Evolutionary conservation across 2,329 filamentous ascomycete species (phyloP).

Genomic region (Exophiala sp.): DNA sequence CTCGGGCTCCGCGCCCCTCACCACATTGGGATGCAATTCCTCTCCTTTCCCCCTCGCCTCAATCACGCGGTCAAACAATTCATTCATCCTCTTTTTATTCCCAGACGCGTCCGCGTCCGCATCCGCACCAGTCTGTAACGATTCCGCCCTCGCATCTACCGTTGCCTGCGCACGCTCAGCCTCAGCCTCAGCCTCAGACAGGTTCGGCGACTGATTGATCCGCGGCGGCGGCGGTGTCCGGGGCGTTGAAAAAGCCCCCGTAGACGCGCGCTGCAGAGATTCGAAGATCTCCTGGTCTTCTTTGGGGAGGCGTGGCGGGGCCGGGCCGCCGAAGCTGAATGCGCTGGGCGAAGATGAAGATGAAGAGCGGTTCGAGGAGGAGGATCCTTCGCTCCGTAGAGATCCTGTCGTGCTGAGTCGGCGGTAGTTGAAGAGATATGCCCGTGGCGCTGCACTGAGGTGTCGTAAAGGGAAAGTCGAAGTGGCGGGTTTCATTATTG

Average conservation of each 20-base stretch:
- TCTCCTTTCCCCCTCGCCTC: slow-evolving; percentile 55
- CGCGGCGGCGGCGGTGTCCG: slow-evolving; percentile 36
- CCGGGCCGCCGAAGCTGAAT: slow-evolving; percentile 42
- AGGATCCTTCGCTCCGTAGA: not conserved
- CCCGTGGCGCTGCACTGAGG: slow-evolving; percentile 7
- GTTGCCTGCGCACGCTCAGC: slow-evolving; percentile 18
- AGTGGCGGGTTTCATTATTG: slow-evolving; percentile 4
- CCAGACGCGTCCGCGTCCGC: not conserved
- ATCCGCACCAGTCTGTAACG: slow-evolving; percentile 1
- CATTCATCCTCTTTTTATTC: too few species aligned
- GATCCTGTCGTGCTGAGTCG: not conserved
- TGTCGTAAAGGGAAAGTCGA: not conserved
- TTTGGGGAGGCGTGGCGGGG: slow-evolving; percentile 79
- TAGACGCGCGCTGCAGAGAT: slow-evolving; percentile 70
- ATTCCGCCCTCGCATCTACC: slow-evolving; percentile 25
- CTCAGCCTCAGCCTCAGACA: slow-evolving; percentile 27
- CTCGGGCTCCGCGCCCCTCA: slow-evolving; percentile 75
- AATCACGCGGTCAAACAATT: slow-evolving; percentile 38
- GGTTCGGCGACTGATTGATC: slow-evolving; percentile 48
- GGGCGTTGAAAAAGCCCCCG: slow-evolving; percentile 68
- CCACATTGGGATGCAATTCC: slow-evolving; percentile 63
- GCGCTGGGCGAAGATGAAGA: not conserved
- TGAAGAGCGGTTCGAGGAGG: not conserved
- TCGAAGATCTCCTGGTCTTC: slow-evolving; percentile 89
- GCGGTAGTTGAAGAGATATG: slow-evolving; percentile 6